Base-by-base conservation (phyloP, 176 grass and related monocot species). In the Oryza punctata region DNA sequence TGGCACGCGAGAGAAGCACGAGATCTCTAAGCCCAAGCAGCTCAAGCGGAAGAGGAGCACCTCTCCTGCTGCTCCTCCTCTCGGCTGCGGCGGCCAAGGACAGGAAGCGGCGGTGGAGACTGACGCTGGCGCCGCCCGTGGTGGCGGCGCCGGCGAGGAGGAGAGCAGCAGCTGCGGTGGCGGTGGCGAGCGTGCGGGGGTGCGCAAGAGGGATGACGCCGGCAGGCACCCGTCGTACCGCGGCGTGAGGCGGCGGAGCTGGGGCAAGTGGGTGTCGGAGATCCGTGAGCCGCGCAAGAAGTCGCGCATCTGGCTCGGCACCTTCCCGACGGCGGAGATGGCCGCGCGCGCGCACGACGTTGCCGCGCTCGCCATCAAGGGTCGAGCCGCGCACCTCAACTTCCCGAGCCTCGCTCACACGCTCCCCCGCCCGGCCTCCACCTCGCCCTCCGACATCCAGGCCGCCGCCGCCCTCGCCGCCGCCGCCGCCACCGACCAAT, bases 241-340 rank as follows among this genome's bases (percentile, higher is more conserved):
- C 44, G 87, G 91, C 67, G 87, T 92, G 67, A 84, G 91, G 23
- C 85, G 85, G 76, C 91, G 91, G 28, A 87, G 85, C 19, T 93
- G 91, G 91, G 91, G 87, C 5, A 90, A 85, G 88, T 93, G 91
- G 91, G 91, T 93, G 72, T 90, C 91, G 21, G 91, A 93, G 82
- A 93, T 93, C 87, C 77, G 91, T 2, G 87, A 92, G 84, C 87
- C 91, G 2, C 76, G 91, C 7, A 92, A 92, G 91, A 92, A 92
- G 87, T 92, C 91, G 24, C 87, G 91, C 72, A 92, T 92, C 77
- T 90, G 87, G 91, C 87, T 92, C 21, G 91, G 91, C 66, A 92
- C 91, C 6, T 92, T 90, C 87, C 76, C 81, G 6, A 92, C 91
- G 14, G 81, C 87, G 1, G 91, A 92, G 74, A 92, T 92, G 91